phyloP scores from a whole-genome alignment of 768 basidiomycete genomes.

The Suillus weaverae region DNA sequence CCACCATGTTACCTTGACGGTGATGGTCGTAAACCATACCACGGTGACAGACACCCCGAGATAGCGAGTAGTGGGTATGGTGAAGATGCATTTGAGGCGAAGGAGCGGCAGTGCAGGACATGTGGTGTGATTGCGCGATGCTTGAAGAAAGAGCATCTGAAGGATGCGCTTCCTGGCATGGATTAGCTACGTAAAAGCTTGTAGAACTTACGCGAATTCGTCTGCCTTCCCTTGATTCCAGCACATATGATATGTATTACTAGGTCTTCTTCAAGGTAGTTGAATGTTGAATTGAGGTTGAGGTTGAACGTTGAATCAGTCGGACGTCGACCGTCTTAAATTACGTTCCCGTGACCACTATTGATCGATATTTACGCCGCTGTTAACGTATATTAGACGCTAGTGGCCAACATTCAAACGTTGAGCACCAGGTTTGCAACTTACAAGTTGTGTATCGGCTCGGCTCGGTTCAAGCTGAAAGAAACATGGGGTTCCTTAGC shows the following conservation, averaged over 20 bases:
- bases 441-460: not conserved
- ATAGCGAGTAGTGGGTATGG: not conserved
- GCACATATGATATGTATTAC: too few relatives aligned
- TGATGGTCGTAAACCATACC: not conserved
- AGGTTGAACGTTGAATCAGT: too few relatives aligned
- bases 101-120: conserved; percentile 17
- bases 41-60: not conserved
- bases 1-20: not conserved
- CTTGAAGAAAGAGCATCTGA: conserved; percentile 23
- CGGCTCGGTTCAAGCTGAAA: not conserved
- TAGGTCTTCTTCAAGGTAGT: not conserved
- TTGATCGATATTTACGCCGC: not conserved
- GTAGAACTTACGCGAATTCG: not conserved
- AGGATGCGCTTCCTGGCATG: conserved; percentile 20
- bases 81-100: conserved; percentile 16
- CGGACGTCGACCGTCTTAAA: too few relatives aligned
- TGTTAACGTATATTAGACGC: not conserved
- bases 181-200: not conserved
- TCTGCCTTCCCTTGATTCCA: not conserved
- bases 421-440: not conserved
- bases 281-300: too few relatives aligned
- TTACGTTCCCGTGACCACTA: not conserved
- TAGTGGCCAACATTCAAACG: not conserved
- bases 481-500: conserved; percentile 26
- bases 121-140: conserved; percentile 20